phyloP scores from a whole-genome alignment of 495 filamentous ascomycete genomes.

The Aspergillus cristatus region DNA sequence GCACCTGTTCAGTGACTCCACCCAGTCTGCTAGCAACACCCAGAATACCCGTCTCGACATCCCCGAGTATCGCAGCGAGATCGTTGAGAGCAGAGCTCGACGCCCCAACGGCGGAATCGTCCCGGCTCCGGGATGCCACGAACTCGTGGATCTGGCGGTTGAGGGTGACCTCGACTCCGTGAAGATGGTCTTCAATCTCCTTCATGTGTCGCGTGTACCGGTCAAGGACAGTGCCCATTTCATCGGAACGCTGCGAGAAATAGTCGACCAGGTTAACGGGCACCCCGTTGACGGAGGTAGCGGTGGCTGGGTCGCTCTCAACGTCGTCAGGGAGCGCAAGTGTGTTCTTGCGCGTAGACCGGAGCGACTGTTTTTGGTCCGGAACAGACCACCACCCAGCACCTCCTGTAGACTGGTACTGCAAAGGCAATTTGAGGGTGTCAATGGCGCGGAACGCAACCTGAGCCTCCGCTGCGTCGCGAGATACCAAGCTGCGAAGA shows the following conservation, averaged over 20 bases:
- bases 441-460: constrained; percentile 68
- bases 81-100: constrained; percentile 42
- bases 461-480: constrained; percentile 62
- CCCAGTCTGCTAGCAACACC: constrained; percentile 66
- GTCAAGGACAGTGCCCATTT: constrained; percentile 57
- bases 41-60: constrained; percentile 71
- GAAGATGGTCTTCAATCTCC: constrained; percentile 77
- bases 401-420: constrained; percentile 50
- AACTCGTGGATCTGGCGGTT: constrained; percentile 62
- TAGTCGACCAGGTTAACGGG: constrained; percentile 59
- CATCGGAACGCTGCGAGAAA: constrained; percentile 64
- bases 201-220: constrained; percentile 59
- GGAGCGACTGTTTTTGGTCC: constrained; percentile 34
- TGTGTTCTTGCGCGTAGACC: constrained; percentile 35
- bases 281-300: constrained; percentile 30
- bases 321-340: constrained; percentile 46
- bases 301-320: constrained; percentile 44
- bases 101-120: constrained; percentile 33
- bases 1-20: constrained; percentile 57
- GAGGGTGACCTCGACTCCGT: constrained; percentile 61
- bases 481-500: constrained; percentile 51
- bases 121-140: constrained; percentile 44
- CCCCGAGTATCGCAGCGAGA: constrained; percentile 58
- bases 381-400: constrained; percentile 37
- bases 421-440: constrained; percentile 63